Conservation (phyloP, 1,284 basidiomycete species). For the Ceratobasidium papillatum region DNA sequence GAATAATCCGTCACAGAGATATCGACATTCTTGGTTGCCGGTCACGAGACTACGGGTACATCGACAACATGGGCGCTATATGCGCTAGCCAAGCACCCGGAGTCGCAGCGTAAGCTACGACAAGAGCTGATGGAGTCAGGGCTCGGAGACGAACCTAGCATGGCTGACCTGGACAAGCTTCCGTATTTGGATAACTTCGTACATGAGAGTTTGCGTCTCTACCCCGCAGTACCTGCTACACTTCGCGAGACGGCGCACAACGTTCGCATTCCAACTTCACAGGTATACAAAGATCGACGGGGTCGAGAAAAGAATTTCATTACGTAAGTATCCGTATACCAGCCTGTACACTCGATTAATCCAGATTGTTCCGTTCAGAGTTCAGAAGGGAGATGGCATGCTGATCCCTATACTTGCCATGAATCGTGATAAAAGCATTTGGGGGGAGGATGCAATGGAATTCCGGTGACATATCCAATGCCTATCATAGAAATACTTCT, state of each 20-base stretch:
- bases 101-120: constrained; percentile 72
- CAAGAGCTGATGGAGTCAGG: constrained; percentile 62
- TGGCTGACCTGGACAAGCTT: constrained; percentile 52
- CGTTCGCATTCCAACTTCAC: constrained; percentile 52
- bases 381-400: constrained; percentile 58
- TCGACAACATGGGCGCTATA: constrained; percentile 67
- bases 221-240: constrained; percentile 46
- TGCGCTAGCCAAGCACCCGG: constrained; percentile 63
- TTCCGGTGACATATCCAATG: constrained; percentile 54
- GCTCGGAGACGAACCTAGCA: constrained; percentile 55
- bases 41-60: constrained; percentile 78
- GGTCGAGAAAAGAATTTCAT: constrained; percentile 55
- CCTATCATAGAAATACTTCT: constrained; percentile 51
- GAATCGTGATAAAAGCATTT: constrained; percentile 59
- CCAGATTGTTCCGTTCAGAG: constrained; percentile 50
- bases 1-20: constrained; percentile 37
- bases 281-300: constrained; percentile 55
- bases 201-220: constrained; percentile 50
- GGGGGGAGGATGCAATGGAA: constrained; percentile 62
- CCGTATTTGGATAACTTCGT: constrained; percentile 54
- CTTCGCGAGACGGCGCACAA: constrained; percentile 48
- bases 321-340: constrained; percentile 46
- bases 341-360: neutral
- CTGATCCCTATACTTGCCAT: constrained; percentile 61
- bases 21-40: constrained; percentile 50